Percentiles rank a stretch among this genome's conserved stretches.
Conservation (phyloP, 139 green algal species). For the Tetraselmis striata region DNA sequence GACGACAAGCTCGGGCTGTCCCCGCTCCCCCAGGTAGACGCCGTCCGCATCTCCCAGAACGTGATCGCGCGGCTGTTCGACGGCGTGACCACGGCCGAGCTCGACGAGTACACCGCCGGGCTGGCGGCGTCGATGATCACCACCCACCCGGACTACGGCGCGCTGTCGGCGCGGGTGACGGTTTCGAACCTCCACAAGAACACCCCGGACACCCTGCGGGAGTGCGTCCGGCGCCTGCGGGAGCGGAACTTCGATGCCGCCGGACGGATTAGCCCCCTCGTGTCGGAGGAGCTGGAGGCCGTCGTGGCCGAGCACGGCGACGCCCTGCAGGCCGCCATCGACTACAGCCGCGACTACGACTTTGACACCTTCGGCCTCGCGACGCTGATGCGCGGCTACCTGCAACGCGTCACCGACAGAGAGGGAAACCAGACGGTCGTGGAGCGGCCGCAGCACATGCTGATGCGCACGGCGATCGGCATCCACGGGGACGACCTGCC, state of each 20-base stretch:
- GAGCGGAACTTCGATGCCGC: too few relatives aligned
- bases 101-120: slow-evolving; percentile 96
- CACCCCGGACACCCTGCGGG: slow-evolving; percentile 55
- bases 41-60: too few relatives aligned
- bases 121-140: slow-evolving; percentile 94
- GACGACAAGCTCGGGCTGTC: slow-evolving; percentile 94
- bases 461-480: slow-evolving; percentile 94
- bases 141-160: slow-evolving; percentile 95
- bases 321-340: slow-evolving; percentile 88
- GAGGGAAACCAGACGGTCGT: slow-evolving; percentile 57
- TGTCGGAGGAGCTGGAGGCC: slow-evolving; percentile 85
- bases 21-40: too few relatives aligned
- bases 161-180: slow-evolving; percentile 94
- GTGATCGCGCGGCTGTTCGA: slow-evolving; percentile 90
- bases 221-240: too few relatives aligned
- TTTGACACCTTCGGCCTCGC: slow-evolving; percentile 99
- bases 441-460: slow-evolving; percentile 98
- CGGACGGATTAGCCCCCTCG: slow-evolving; percentile 37
- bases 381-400: slow-evolving; percentile 97
- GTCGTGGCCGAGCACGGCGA: slow-evolving; percentile 85
- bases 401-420: slow-evolving; percentile 86
- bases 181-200: slow-evolving; percentile 99
- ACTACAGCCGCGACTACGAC: slow-evolving; percentile 99
- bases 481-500: slow-evolving; percentile 84
- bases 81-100: slow-evolving; percentile 92